Percentiles rank a stretch among this genome's conserved stretches.
These are phyloP conservation scores for Tetracladium setigerum DNA, from an alignment of 495 filamentous ascomycete genomes.

Conservation along the genomic window DNA sequence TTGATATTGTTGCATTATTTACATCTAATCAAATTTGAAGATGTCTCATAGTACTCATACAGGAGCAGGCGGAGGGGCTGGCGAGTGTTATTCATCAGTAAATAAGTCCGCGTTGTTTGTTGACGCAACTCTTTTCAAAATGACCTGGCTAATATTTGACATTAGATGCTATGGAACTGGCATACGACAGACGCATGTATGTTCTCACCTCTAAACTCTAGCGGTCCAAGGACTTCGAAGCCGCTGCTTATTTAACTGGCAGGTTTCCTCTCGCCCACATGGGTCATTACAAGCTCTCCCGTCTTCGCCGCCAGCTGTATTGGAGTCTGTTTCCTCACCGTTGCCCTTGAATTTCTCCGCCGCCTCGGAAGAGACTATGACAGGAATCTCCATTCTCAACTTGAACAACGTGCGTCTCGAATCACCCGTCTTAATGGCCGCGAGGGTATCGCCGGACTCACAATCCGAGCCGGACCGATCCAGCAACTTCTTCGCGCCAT, in stretches of 20 bases:
- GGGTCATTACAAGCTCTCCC: conserved; percentile 37
- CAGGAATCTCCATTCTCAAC: conserved; percentile 32
- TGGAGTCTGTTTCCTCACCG: conserved; percentile 45
- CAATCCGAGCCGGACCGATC: conserved; percentile 36
- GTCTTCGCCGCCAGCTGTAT: conserved; percentile 51
- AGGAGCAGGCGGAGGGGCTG: too few relatives aligned
- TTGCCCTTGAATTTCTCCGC: conserved; percentile 43
- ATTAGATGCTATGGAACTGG: conserved; percentile 55
- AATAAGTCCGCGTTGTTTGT: too few relatives aligned
- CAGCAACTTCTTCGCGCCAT: conserved; percentile 41
- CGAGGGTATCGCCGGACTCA: conserved; percentile 13
- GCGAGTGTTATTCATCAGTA: too few relatives aligned
- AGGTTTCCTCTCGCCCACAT: conserved; percentile 37
- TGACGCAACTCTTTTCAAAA: too few relatives aligned
- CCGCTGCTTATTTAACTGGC: neutral
- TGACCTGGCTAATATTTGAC: too few relatives aligned
- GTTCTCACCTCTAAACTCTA: neutral
- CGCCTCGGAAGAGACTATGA: conserved; percentile 48
- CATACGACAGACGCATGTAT: conserved; percentile 41
- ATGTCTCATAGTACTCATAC: too few relatives aligned
- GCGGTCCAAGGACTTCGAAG: neutral
- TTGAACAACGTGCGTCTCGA: conserved; percentile 28
- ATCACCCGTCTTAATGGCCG: conserved; percentile 13
- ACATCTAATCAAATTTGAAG: too few relatives aligned
- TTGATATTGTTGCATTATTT: too few relatives aligned